Evolutionary conservation across 495 filamentous ascomycete species (phyloP).

Genomic region (Daldinia bambusicola): DNA sequence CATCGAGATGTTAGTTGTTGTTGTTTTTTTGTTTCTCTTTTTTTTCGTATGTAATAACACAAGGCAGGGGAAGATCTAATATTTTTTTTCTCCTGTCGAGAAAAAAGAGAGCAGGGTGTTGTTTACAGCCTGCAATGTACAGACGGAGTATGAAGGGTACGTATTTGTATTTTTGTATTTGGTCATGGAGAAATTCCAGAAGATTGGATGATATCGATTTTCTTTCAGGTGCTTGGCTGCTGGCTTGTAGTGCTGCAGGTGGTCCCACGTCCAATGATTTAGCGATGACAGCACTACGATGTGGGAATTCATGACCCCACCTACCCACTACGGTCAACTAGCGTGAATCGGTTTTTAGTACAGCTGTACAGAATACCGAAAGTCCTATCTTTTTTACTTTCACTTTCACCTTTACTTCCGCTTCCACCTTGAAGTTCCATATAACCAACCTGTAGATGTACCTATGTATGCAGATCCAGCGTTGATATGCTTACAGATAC

Average conservation of each 20-base stretch:
- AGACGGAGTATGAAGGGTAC: neutral
- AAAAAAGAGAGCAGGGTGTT: neutral
- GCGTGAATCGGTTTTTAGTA: constrained; percentile 15
- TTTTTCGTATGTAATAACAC: constrained; percentile 7
- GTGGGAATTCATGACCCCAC: constrained; percentile 18
- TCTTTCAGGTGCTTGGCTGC: constrained; percentile 13
- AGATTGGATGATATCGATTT: constrained; percentile 41
- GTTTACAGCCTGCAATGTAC: neutral
- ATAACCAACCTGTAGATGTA: too few species aligned
- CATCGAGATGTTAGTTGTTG: constrained; percentile 42
- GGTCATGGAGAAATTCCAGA: constrained; percentile 24
- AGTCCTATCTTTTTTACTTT: too few species aligned
- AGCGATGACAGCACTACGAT: constrained; percentile 37
- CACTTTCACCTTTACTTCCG: too few species aligned
- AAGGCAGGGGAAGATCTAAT: neutral
- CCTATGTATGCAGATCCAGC: too few species aligned
- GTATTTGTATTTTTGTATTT: constrained; percentile 6
- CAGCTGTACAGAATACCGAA: too few species aligned
- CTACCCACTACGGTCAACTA: constrained; percentile 7
- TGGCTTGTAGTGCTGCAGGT: constrained; percentile 8
- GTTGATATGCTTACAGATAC: neutral
- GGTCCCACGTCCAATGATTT: constrained; percentile 38
- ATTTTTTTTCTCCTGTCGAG: neutral
- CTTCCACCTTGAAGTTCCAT: too few species aligned
- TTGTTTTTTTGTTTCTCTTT: too few species aligned